Evolutionary conservation across 306 rosid species (phyloP).

Genomic region (Cucumis hystrix): DNA sequence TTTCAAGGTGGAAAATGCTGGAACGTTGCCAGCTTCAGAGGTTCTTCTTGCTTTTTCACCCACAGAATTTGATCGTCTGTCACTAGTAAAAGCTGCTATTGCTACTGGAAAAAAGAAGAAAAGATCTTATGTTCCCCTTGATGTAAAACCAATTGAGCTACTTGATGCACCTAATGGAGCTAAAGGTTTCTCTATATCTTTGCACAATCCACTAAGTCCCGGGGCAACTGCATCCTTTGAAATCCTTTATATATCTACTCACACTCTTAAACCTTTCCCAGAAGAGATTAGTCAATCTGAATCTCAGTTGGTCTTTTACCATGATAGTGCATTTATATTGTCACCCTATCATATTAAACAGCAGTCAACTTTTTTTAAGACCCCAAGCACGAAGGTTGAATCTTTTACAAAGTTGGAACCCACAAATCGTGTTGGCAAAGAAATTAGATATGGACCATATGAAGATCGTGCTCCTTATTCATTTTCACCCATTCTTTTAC

Average conservation of each 20-base stretch:
- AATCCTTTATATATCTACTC: conserved; percentile 72
- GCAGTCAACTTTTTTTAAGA: conserved; percentile 68
- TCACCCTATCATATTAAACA: conserved; percentile 82
- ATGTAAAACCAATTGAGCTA: conserved; percentile 47
- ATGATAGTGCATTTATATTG: conserved; percentile 69
- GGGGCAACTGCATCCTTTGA: conserved; percentile 66
- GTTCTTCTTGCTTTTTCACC: conserved; percentile 79
- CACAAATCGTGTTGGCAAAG: conserved; percentile 51
- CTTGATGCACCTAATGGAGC: conserved; percentile 82
- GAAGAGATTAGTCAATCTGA: conserved; percentile 84
- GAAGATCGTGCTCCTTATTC: conserved; percentile 50
- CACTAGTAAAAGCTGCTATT: conserved; percentile 56
- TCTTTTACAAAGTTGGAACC: conserved; percentile 75
- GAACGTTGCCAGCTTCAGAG: conserved; percentile 61
- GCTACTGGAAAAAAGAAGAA: conserved; percentile 66
- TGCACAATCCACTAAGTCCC: conserved; percentile 42
- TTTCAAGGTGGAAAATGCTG: conserved; percentile 65
- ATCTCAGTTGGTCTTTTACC: conserved; percentile 79
- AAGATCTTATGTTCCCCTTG: conserved; percentile 65
- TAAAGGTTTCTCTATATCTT: conserved; percentile 43
- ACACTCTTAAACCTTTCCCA: conserved; percentile 82
- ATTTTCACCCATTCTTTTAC: conserved; percentile 71
- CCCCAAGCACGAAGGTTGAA: conserved; percentile 69
- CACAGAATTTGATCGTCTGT: conserved; percentile 50
- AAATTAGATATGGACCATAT: conserved; percentile 82